Conservation (phyloP, 2,329 filamentous ascomycete genomes). For the Neurospora sp. region DNA sequence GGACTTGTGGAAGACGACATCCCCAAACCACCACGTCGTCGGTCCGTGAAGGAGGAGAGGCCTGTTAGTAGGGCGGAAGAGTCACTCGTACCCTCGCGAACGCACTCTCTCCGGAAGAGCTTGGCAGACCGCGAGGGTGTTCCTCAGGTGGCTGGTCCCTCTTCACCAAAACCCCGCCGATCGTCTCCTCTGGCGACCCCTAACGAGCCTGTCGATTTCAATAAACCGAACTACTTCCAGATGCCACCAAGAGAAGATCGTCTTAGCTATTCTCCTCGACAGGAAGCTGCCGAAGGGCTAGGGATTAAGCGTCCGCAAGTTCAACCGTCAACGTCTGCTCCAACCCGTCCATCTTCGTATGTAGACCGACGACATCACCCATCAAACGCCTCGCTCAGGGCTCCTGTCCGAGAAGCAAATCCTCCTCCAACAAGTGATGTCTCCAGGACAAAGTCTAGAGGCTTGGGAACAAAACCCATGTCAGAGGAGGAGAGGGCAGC, state of each 20-base stretch:
- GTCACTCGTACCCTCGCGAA: slow-evolving; percentile 21
- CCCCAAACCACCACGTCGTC: slow-evolving; percentile 29
- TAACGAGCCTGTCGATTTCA: slow-evolving; percentile 20
- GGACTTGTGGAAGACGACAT: slow-evolving; percentile 71
- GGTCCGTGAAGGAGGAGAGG: slow-evolving; percentile 25
- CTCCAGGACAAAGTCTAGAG: slow-evolving; percentile 21
- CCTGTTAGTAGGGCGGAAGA: slow-evolving; percentile 24
- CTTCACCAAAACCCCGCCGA: slow-evolving; percentile 30
- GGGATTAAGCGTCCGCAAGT: slow-evolving; percentile 40
- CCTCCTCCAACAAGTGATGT: slow-evolving; percentile 26
- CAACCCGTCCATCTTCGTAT: slow-evolving; percentile 29
- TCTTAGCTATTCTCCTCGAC: slow-evolving; percentile 33
- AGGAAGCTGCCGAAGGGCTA: slow-evolving; percentile 38
- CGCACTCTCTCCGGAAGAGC: slow-evolving; percentile 32
- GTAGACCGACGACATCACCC: slow-evolving; percentile 29
- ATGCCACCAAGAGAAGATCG: slow-evolving; percentile 20
- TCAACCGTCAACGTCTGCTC: slow-evolving; percentile 39
- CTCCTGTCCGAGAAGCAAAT: slow-evolving; percentile 24
- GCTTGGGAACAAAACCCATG: slow-evolving; percentile 9
- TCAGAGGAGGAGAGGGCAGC: slow-evolving; percentile 63
- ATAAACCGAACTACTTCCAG: slow-evolving; percentile 23
- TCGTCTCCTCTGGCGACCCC: slow-evolving; percentile 36
- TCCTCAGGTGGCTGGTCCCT: slow-evolving; percentile 23
- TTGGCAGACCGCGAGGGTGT: slow-evolving; percentile 26
- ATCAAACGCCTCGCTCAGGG: slow-evolving; percentile 31